phyloP scores from a whole-genome alignment of 768 basidiomycete genomes.

The Naganishia randhawae region DNA sequence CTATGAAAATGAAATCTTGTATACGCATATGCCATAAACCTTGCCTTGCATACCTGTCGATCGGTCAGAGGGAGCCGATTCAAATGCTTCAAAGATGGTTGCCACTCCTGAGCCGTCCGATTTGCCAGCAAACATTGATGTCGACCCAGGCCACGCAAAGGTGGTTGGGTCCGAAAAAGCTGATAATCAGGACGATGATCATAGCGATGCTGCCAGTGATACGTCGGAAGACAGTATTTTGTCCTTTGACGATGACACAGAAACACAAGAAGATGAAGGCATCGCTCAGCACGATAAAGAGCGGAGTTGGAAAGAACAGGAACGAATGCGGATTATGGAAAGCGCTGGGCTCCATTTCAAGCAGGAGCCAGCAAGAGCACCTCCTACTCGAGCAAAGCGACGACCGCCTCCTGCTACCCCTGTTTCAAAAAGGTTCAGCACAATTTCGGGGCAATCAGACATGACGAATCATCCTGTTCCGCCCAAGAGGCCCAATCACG shows the following conservation, averaged over 20 bases:
- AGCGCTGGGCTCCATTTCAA: slow-evolving; percentile 81
- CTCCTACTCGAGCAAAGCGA: slow-evolving; percentile 33
- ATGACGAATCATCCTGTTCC: slow-evolving; percentile 34
- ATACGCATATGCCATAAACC: slow-evolving; percentile 21
- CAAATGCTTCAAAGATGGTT: neutral
- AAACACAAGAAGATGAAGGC: neutral
- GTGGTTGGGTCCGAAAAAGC: too few relatives aligned
- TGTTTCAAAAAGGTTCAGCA: slow-evolving; percentile 47
- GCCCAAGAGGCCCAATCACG: slow-evolving; percentile 5
- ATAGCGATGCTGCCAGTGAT: slow-evolving; percentile 28
- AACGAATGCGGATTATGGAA: slow-evolving; percentile 76
- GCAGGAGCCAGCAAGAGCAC: slow-evolving; percentile 57
- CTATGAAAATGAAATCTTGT: slow-evolving; percentile 13
- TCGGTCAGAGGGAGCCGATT: neutral
- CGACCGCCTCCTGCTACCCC: slow-evolving; percentile 44
- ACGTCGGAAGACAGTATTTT: slow-evolving; percentile 54
- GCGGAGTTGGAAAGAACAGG: slow-evolving; percentile 64
- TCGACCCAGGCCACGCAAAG: neutral
- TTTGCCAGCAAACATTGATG: neutral
- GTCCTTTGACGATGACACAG: slow-evolving; percentile 51
- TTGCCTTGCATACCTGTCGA: slow-evolving; percentile 38
- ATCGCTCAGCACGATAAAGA: slow-evolving; percentile 27
- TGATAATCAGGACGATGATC: slow-evolving; percentile 46
- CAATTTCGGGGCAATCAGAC: slow-evolving; percentile 50
- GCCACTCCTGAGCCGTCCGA: neutral